A percentile compares a stretch with the other conserved stretches of the same genome.
Evolutionary conservation across 139 green algal species (phyloP).

Genomic region (Mesostigma viride): DNA sequence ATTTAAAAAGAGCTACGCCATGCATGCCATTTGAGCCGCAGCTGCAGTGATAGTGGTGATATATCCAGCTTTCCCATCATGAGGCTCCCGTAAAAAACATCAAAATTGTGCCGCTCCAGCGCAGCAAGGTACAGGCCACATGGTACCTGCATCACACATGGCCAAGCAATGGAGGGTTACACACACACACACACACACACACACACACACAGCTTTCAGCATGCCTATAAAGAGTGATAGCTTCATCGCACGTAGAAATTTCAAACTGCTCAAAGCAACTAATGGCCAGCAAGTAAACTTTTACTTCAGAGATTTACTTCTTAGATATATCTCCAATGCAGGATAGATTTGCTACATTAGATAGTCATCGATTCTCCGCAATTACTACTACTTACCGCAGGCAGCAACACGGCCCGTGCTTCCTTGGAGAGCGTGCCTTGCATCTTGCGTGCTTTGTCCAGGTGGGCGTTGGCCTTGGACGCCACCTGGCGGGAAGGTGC

Average conservation of each 20-base stretch:
- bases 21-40: conserved; percentile 11
- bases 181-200: no score
- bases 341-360: no score
- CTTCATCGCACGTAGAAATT: no score
- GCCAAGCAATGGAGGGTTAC: no score
- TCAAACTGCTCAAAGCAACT: no score
- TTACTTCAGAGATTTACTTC: no score
- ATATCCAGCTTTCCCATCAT: conserved; percentile 1
- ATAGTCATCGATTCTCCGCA: no score
- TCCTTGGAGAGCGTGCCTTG: not conserved
- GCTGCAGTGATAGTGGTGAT: conserved; percentile 11
- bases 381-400: conserved; percentile 14
- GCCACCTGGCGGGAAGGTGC: conserved; percentile 22
- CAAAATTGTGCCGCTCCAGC: conserved; percentile 15
- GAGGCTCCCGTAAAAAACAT: conserved; percentile 18
- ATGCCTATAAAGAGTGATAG: no score
- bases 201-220: no score
- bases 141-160: conserved; percentile 7
- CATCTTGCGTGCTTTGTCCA: conserved; percentile 20
- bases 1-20: conserved; percentile 8
- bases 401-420: conserved; percentile 12
- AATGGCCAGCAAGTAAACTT: no score
- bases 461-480: conserved; percentile 19
- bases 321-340: no score
- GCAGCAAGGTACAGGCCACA: conserved; percentile 6